Conservation (phyloP, 2,329 filamentous ascomycete species). For the Blastomyces emzantsi region DNA sequence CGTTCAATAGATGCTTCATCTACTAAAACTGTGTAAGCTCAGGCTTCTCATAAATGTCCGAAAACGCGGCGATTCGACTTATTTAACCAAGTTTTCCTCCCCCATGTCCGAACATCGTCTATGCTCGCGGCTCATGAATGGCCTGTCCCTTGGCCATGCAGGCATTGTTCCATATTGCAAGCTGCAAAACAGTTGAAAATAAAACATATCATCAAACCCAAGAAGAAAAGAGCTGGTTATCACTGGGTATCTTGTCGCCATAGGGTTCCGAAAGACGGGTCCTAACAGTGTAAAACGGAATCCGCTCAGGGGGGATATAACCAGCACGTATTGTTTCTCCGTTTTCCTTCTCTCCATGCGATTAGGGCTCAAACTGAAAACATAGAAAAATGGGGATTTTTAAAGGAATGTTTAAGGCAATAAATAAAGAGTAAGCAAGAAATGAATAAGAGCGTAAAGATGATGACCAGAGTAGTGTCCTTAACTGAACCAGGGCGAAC, state of each 20-base stretch:
- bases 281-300: not conserved
- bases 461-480: not conserved
- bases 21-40: too few relatives aligned
- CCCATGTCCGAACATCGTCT: not conserved
- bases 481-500: not conserved
- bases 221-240: not conserved
- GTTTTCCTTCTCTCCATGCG: not conserved
- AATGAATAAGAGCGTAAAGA: not conserved
- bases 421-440: not conserved
- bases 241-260: not conserved
- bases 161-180: not conserved
- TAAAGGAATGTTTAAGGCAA: not conserved
- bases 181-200: not conserved
- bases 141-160: not conserved
- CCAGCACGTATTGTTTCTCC: not conserved
- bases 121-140: not conserved
- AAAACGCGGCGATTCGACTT: not conserved
- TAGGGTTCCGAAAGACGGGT: not conserved
- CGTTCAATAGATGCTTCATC: too few relatives aligned
- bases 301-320: too few relatives aligned
- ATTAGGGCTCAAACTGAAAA: not conserved
- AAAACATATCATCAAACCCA: not conserved
- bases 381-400: not conserved
- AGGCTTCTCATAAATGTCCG: too few relatives aligned
- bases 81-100: not conserved